Evolutionary conservation across 2,329 filamentous ascomycete species (phyloP), one percentile per base, ranked within the genome.

Genomic region (Cordyceps cicadae): DNA sequence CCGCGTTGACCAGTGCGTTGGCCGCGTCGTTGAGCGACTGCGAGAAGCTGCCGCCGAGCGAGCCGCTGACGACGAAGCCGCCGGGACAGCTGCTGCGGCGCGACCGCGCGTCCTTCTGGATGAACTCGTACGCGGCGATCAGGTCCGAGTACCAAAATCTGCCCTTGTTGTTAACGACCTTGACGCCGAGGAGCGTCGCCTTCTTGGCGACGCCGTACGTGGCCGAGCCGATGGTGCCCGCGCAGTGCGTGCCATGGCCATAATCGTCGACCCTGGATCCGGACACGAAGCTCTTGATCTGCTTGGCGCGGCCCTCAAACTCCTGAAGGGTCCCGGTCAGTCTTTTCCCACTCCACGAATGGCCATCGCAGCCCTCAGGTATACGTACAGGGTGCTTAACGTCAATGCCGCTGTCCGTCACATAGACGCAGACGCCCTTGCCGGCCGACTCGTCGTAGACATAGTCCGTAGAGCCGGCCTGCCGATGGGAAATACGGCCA

Each of bases 41-140:
- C 4, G 70, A 70, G 19, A 68, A 62, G 11, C 65, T 62, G 0
- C 74, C 75, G 3, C 78, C 77, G 3, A 81, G 72, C 19, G 75
- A 78, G 68, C 81, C 68, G 70, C 79, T 80, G 60, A 74, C 71
- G 7, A 78, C 72, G 54, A 72, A 70, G 63, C 53, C 62, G 62
- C 66, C 74, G 67, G 63, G 63, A 54, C 62, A 65, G 34, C 11
- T 14, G 4, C 34, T 37, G 43, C 50, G 29, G 51, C 55, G 52
- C 14, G n/a, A 59, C 19, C 65, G 64, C 59, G 69, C 67, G 15
- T 78, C 71, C 7, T 73, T 66, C 14, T 75, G 69, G 39, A 74
- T 73, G 67, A 72, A 79, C 62, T 79, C 70, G 37, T 57, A 62
- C n/a, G 60, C 60, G 14, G 60, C 60, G 52, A 62, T 62, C 37